Percentiles rank a stretch among this genome's conserved stretches.
Evolutionary conservation across 495 filamentous ascomycete genomes (phyloP).

Genomic region (Tuber aestivum): DNA sequence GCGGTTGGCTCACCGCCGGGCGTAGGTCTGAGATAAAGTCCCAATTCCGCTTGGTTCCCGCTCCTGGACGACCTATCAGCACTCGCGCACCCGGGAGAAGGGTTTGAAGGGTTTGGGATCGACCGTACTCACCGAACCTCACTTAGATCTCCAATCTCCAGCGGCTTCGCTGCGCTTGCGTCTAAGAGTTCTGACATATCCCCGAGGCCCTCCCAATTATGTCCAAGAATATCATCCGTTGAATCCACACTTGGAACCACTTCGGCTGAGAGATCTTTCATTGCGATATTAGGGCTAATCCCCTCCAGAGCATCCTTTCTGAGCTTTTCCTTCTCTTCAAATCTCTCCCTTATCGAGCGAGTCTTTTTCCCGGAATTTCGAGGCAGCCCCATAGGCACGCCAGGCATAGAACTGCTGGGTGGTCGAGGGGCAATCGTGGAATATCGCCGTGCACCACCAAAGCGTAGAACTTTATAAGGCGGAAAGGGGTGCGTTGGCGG

Average conservation of each 20-base stretch:
- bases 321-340: neutral
- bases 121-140: conserved; percentile 36
- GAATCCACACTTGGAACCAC: conserved; percentile 7
- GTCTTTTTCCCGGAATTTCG: conserved; percentile 6
- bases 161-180: conserved; percentile 26
- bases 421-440: neutral
- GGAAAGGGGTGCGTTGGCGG: neutral
- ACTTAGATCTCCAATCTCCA: conserved; percentile 37
- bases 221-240: conserved; percentile 8
- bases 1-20: conserved; percentile 27
- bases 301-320: neutral
- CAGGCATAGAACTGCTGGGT: too few species aligned
- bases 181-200: conserved; percentile 24
- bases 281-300: conserved; percentile 11
- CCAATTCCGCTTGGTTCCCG: conserved; percentile 15
- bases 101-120: neutral
- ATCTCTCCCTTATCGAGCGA: conserved; percentile 4
- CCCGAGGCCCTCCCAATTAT: conserved; percentile 21
- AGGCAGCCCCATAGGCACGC: neutral
- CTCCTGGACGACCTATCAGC: conserved; percentile 17
- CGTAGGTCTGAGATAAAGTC: conserved; percentile 36
- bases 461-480: neutral
- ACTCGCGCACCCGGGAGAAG: neutral
- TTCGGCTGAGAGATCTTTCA: conserved; percentile 3
- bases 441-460: neutral